Conservation (phyloP, 2,329 filamentous ascomycete species). For the Hortaea sp. region DNA sequence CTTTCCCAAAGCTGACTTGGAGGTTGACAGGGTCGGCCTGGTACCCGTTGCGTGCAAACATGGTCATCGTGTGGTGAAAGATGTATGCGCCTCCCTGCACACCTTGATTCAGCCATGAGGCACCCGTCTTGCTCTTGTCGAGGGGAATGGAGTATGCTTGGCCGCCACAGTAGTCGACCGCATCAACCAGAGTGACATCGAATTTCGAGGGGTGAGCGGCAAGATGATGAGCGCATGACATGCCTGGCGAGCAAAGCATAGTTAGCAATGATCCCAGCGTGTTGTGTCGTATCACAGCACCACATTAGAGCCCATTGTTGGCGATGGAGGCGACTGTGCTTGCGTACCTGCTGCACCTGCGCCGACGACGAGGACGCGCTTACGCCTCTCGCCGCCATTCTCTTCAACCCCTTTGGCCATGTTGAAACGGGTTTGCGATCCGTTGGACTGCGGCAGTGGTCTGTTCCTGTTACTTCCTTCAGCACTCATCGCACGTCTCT, state of each 20-base stretch:
- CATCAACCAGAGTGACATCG: constrained; percentile 54
- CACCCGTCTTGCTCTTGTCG: constrained; percentile 46
- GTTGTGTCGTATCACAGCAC: neutral
- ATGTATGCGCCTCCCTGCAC: constrained; percentile 57
- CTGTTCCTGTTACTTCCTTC: constrained; percentile 7
- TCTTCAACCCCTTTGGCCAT: constrained; percentile 24
- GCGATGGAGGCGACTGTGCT: neutral
- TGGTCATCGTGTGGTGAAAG: constrained; percentile 58
- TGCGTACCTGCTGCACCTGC: constrained; percentile 50
- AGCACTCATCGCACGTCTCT: constrained; percentile 11
- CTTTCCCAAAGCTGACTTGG: constrained; percentile 56
- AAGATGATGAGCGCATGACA: constrained; percentile 58
- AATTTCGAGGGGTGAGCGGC: constrained; percentile 56
- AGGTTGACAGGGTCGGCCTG: constrained; percentile 49
- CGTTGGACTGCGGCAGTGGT: constrained; percentile 17
- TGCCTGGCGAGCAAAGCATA: constrained; percentile 25
- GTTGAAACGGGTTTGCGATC: constrained; percentile 26
- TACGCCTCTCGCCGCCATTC: constrained; percentile 27
- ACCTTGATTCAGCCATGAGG: constrained; percentile 51
- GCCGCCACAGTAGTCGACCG: constrained; percentile 47
- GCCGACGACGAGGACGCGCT: constrained; percentile 50
- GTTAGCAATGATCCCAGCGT: neutral
- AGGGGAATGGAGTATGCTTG: constrained; percentile 50
- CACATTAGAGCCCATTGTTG: neutral
- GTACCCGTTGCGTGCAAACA: constrained; percentile 49